phyloP scores from a whole-genome alignment of 176 grass and related monocot species.

The Paspalum vaginatum region DNA sequence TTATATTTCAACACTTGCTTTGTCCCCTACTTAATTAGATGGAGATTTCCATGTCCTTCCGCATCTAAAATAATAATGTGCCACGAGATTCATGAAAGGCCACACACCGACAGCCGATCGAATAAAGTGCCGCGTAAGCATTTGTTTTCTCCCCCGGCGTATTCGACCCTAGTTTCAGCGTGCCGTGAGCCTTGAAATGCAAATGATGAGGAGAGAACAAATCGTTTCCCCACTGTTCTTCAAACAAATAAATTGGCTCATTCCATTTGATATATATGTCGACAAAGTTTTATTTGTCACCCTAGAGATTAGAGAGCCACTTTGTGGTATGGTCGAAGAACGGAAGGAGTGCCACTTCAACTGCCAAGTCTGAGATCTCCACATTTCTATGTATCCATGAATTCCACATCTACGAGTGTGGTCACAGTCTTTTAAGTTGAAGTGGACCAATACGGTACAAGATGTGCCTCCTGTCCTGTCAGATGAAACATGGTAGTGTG shows the following conservation, averaged over 20 bases:
- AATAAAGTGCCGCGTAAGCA: too few relatives aligned
- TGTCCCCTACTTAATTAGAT: conserved; percentile 19
- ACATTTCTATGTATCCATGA: too few relatives aligned
- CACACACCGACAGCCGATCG: not conserved
- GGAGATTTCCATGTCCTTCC: not conserved
- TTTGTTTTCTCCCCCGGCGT: not conserved
- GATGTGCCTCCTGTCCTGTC: too few relatives aligned
- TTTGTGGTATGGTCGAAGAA: too few relatives aligned
- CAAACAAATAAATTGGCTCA: not conserved
- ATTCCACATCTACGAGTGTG: too few relatives aligned
- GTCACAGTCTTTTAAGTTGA: too few relatives aligned
- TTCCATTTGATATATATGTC: not conserved
- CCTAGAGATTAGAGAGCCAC: not conserved
- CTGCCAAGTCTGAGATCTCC: not conserved
- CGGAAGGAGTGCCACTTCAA: not conserved
- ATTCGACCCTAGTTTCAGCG: not conserved
- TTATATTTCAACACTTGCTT: not conserved
- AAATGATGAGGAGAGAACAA: not conserved
- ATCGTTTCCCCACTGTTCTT: not conserved
- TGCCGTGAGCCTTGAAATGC: not conserved
- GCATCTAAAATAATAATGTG: not conserved
- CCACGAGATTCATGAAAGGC: not conserved
- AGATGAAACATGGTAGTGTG: too few relatives aligned
- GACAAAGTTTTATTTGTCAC: not conserved
- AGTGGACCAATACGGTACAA: too few relatives aligned